phyloP scores from a whole-genome alignment of 1,284 basidiomycete species.

The Austroboletus olivaceoglutinosus region DNA sequence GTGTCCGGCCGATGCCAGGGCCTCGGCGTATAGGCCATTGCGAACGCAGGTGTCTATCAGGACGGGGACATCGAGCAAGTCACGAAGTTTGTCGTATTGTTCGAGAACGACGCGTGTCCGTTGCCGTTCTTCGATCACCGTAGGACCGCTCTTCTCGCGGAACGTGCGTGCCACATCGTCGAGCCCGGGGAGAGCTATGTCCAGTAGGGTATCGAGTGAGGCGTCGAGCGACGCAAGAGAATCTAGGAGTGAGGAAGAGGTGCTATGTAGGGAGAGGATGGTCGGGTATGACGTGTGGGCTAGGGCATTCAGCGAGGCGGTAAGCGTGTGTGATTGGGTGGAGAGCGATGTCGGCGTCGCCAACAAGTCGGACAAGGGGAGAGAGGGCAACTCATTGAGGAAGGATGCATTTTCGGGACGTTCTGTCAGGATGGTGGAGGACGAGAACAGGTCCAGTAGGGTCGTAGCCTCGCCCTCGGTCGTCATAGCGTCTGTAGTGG shows the following conservation, averaged over 20 bases:
- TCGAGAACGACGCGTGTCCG: slow-evolving; percentile 81
- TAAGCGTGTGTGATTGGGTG: slow-evolving; percentile 79
- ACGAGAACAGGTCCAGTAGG: slow-evolving; percentile 28
- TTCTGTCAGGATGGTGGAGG: slow-evolving; percentile 15
- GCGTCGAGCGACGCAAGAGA: slow-evolving; percentile 64
- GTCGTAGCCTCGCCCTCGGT: slow-evolving; percentile 22
- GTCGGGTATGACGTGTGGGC: slow-evolving; percentile 88
- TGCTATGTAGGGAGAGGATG: slow-evolving; percentile 79
- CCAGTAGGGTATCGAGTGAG: slow-evolving; percentile 67
- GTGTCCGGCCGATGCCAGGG: slow-evolving; percentile 53
- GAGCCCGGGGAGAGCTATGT: slow-evolving; percentile 65
- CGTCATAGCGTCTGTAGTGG: slow-evolving; percentile 18
- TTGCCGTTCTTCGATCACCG: slow-evolving; percentile 61
- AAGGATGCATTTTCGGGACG: slow-evolving; percentile 45
- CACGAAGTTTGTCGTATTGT: slow-evolving; percentile 87
- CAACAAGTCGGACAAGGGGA: slow-evolving; percentile 63
- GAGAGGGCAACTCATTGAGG: slow-evolving; percentile 61
- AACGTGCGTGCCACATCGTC: slow-evolving; percentile 70
- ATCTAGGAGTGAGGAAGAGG: slow-evolving; percentile 63
- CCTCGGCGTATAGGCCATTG: slow-evolving; percentile 89
- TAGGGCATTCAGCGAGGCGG: slow-evolving; percentile 82
- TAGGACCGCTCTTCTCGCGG: slow-evolving; percentile 51
- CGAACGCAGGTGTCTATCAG: slow-evolving; percentile 90
- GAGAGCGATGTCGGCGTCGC: slow-evolving; percentile 72
- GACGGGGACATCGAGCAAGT: slow-evolving; percentile 85